Evolutionary conservation across 371 early-diverging fungal species (phyloP), one percentile per base, ranked within the genome.

Genomic region (Basidiobolus meristosporus): DNA sequence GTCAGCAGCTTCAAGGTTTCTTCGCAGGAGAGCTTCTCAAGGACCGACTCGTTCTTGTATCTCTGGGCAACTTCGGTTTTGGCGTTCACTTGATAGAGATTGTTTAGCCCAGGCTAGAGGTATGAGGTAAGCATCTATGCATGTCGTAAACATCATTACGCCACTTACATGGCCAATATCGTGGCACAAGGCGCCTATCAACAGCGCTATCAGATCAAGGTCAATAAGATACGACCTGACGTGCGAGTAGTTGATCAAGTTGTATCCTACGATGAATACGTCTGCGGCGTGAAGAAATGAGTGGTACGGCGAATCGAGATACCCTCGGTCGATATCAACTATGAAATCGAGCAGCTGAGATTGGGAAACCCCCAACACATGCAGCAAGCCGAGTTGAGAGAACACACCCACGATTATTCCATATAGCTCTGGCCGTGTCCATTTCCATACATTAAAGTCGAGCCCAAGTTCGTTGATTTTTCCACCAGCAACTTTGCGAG

Each of bases 281-380:
- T 90, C 91, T 0, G 78, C 74, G 4, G 84, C 87, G 51, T 89
- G 91, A 51, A 70, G 69, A 45, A 88, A 89, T 3, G 80, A 81
- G 50, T 90, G 91, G 46, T 90, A 90, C 6, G 87, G 82, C 42
- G 81, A 83, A 7, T 65, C 58, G 7, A 63, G 56, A 53, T 88
- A 87, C 22, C 80, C 79, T 19, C 60, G 52, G 42, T 82, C 82
- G n/a, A 90, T 74, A 45, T 80, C 84, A 16, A 82, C 57, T 22
- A 79, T 57, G 45, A 86, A 87, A 43, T 83, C 82, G 10, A 88
- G 67, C 43, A 90, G 54, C 41, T 69, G 68, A 11, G 19, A 16
- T 17, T 36, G 19, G 19, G 36, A 16, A 11, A 36, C 17, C 18
- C 19, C 10, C 36, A 36, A 19, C 5, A 21, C 21, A 3, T 36